phyloP scores from a whole-genome alignment of 495 filamentous ascomycete species.

The Pyronema domesticum region DNA sequence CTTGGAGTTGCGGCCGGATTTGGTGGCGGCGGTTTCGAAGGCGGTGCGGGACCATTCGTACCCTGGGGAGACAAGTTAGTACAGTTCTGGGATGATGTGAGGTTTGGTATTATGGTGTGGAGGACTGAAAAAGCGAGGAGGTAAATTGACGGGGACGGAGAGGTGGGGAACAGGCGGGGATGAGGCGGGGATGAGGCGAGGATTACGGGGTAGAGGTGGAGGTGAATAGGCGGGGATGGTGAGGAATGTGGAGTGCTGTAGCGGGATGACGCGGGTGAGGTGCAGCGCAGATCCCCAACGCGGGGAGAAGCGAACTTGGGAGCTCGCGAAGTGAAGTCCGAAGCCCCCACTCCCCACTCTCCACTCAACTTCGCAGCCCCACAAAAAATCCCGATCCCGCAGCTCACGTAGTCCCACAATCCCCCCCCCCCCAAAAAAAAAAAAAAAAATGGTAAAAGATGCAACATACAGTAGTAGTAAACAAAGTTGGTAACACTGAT shows the following conservation, averaged over 20 bases:
- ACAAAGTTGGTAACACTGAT: constrained; percentile 98
- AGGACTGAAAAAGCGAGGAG: background rate
- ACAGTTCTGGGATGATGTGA: too few species aligned
- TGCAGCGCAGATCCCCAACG: too few species aligned
- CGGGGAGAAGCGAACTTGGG: too few species aligned
- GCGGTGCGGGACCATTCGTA: constrained; percentile 91
- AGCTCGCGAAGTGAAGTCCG: too few species aligned
- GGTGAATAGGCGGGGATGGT: too few species aligned
- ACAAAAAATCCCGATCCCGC: background rate
- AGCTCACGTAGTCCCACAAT: background rate
- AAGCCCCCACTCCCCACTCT: too few species aligned
- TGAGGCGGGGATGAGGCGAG: background rate
- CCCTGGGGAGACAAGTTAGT: too few species aligned
- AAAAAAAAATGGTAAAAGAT: background rate
- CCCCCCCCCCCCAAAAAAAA: background rate
- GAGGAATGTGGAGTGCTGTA: too few species aligned
- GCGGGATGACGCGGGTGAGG: too few species aligned
- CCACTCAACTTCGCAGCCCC: too few species aligned
- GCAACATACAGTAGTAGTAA: constrained; percentile 81
- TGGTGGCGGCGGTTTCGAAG: constrained; percentile 65
- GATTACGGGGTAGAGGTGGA: too few species aligned
- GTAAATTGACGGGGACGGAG: too few species aligned
- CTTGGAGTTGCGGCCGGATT: constrained; percentile 59
- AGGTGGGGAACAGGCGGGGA: background rate
- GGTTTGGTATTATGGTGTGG: background rate